Base-by-base conservation (phyloP, 2,329 filamentous ascomycete genomes). In the Aphanoascus verrucosus region DNA sequence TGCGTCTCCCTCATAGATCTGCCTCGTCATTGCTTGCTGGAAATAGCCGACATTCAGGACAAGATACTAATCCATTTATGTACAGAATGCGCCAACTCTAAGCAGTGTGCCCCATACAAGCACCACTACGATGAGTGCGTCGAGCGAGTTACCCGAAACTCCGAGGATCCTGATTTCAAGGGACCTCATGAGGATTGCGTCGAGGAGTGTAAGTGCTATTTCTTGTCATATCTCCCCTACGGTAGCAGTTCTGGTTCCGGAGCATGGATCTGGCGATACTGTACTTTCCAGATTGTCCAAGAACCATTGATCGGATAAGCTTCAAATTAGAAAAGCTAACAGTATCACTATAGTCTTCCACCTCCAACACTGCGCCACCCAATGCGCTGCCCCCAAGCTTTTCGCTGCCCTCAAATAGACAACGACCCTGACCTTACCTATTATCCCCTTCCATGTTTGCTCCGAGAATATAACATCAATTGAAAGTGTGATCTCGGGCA, bases 101-200 rank as follows among this genome's bases (percentile, higher is more conserved):
- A 85, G 72, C 77, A 86, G 73, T 98, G 93, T 76, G 79, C 84
- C 58, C 84, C 85, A 56, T 81, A 82, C 68, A 98, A 97, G 83
- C 91, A 97, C 80, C 93, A 98, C 81, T 97, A 86, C 72, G 91
- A 97, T 62, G 88, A 96, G 76, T 98, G 93, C 72, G 89, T 91
- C 64, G 90, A 95, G 81, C 89, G 93, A 65, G 93, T 98, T 63
- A 88, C 83, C 57, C 73, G 61, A 65, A 72, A 79, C 68, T 70
- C 77, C 64, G 82, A 88, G 66, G 81, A 85, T 63, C 80, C 84
- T 60, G 82, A 85, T 64, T 78, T 79, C 73, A 82, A 84, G 74
- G 84, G 77, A 53, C 76, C 84, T 64, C 83, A 86, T 66, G 93
- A 98, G 81, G 90, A 97, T 77, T 98, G 93, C 67, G 88, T 97